Base-by-base conservation (phyloP, 306 rosid species). In the Mimosa pudica region DNA sequence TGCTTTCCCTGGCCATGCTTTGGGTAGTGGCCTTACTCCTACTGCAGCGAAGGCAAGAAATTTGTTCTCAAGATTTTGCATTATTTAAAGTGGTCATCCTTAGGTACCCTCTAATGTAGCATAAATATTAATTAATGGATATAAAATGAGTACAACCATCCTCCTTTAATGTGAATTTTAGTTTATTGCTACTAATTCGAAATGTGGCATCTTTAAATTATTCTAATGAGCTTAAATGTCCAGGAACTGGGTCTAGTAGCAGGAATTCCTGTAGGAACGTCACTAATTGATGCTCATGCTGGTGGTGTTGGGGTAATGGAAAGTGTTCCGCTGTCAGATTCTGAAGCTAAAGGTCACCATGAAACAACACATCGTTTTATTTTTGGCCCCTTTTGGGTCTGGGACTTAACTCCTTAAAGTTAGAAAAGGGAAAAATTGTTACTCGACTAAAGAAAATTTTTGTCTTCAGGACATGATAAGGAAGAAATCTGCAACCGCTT, bases 261-360 rank as follows among this genome's bases (percentile, higher is more conserved):
- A 48, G 98, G 99, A 63, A 93, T 91, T 81, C 98, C 98, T 75
- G 99, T 95, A 79, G 99, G 96, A 80, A 90, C 97, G 71, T 93
- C 98, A 36, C 80, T 93, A 63, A 93, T 95, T 78, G 99, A 95
- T 86, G 99, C 98, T 88, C 98, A 95, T 85, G 98, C 98, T 24
- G 98, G 98, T 84, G 98, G 97, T 18, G 98, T 93, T 82, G 99
- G 98, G 79, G 96, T 90, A 71, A 89, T 93, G 88, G 99, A 91
- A 93, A 89, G 99, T 77, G 87, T 86, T 64, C 90, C 89, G 48
- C 74, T 52, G 16, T 83, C 82, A 71, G 88, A 85, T 77, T 80
- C 86, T 80, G 87, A 76, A 52, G 79, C 83, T 82, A 79, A 84
- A 89, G 98, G 97, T 95, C 82, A 73, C 70, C 16, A 47, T 67